Conservation (phyloP, 2,329 filamentous ascomycete genomes). For the Lizonia empirigonia region DNA sequence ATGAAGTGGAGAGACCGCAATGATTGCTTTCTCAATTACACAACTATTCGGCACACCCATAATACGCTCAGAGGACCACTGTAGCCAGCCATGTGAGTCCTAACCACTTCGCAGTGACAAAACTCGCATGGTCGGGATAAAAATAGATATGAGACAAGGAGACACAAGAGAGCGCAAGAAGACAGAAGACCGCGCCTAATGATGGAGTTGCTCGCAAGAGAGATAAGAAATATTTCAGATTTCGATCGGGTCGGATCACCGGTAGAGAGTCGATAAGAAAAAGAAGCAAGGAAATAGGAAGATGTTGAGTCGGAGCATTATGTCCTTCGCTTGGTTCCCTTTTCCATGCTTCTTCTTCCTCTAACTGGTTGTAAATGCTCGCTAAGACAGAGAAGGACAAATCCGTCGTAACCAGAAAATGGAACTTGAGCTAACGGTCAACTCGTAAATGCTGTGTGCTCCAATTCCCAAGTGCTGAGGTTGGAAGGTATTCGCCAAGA, state of each 20-base stretch:
- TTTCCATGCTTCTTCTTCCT: slow-evolving; percentile 35
- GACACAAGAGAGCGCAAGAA: slow-evolving; percentile 23
- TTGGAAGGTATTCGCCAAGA: slow-evolving; percentile 49
- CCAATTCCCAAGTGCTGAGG: slow-evolving; percentile 43
- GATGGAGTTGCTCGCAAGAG: slow-evolving; percentile 21
- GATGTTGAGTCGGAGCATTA: slow-evolving; percentile 31
- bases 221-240: slow-evolving; percentile 30
- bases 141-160: slow-evolving; percentile 30
- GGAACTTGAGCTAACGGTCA: slow-evolving; percentile 45
- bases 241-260: slow-evolving; percentile 25
- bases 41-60: slow-evolving; percentile 29
- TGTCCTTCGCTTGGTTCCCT: slow-evolving; percentile 30
- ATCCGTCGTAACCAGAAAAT: slow-evolving; percentile 51
- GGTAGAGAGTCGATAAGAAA: slow-evolving; percentile 27
- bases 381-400: slow-evolving; percentile 49
- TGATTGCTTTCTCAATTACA: slow-evolving; percentile 38
- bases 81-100: slow-evolving; percentile 37
- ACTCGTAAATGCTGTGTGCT: slow-evolving; percentile 50
- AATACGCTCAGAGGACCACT: slow-evolving; percentile 27
- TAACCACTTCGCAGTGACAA: slow-evolving; percentile 10
- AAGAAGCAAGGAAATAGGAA: slow-evolving; percentile 39
- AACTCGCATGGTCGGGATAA: slow-evolving; percentile 20
- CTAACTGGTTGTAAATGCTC: slow-evolving; percentile 49
- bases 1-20: slow-evolving; percentile 2
- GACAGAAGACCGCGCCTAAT: slow-evolving; percentile 28